A percentile compares a stretch with the other conserved stretches of the same genome.
Conservation (phyloP, 2,329 filamentous ascomycete genomes). For the Hortaea werneckii region DNA sequence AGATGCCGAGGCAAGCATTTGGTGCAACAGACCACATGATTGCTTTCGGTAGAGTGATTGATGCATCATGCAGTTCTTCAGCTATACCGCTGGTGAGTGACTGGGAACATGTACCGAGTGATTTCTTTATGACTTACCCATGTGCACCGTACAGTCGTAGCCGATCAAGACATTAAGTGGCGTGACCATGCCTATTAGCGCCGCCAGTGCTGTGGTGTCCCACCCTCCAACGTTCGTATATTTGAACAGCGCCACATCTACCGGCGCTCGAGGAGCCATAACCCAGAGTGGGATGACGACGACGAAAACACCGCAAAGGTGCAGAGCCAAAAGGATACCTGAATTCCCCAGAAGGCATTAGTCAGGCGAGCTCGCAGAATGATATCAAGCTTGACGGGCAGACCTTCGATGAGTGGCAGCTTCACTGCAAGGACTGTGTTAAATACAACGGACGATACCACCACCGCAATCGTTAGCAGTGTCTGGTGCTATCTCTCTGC, state of each 20-base stretch:
- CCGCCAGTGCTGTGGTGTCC: constrained; percentile 33
- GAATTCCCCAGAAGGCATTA: too few species aligned
- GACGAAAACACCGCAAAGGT: constrained; percentile 44
- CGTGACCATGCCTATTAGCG: constrained; percentile 29
- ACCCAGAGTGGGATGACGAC: constrained; percentile 39
- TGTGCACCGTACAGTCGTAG: constrained; percentile 18
- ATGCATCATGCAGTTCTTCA: constrained; percentile 16
- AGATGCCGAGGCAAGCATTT: constrained; percentile 15
- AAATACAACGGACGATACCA: constrained; percentile 27
- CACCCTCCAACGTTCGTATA: constrained; percentile 40
- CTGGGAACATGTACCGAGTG: neutral
- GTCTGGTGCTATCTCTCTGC: constrained; percentile 23
- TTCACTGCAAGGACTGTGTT: constrained; percentile 35
- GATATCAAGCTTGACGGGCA: too few species aligned
- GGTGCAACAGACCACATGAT: constrained; percentile 12
- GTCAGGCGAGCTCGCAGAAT: too few species aligned
- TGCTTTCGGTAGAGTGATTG: constrained; percentile 12
- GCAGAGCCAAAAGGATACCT: constrained; percentile 35
- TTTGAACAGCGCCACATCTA: constrained; percentile 20
- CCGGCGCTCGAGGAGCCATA: neutral
- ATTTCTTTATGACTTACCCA: constrained; percentile 6
- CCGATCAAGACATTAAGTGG: constrained; percentile 20
- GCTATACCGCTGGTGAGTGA: constrained; percentile 9
- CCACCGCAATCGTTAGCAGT: constrained; percentile 37
- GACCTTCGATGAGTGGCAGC: constrained; percentile 38